Base-by-base conservation (phyloP, 2,329 filamentous ascomycete genomes). In the Apiospora arundinis region DNA sequence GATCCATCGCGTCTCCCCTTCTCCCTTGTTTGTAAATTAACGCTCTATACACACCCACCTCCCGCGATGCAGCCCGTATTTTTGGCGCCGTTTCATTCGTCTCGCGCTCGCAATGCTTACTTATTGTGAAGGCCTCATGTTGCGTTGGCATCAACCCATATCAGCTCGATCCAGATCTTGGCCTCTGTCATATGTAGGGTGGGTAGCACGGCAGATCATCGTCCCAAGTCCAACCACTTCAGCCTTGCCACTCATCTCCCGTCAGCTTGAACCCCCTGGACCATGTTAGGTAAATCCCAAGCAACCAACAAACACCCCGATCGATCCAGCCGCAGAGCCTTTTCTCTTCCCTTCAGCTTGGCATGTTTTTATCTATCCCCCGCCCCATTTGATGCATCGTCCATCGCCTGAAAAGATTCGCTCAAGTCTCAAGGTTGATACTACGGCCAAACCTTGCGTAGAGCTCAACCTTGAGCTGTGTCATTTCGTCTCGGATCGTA, bases 381-480 rank as follows among this genome's bases (percentile, higher is more conserved):
- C 7, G 32, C 56, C 56, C 56, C 56, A 14, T n/a, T n/a, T n/a
- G 32, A 63, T 40, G 56, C 32, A 60, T 60, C 52, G 9, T 11
- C 28, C 7, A 63, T 40, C 56, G 32, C 56, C 18, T n/a, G 28
- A 2, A 63, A 32, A 40, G 28, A n/a, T 32, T 63, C 18, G 44
- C 49, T 88, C 86, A 96, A 76, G 93, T 94, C 83, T 99, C 96
- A 75, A 98, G 87, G 83, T 99, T 99, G 86, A 99, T 99, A 81
- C 95, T 97, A 82, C 93, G 91, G 70, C 96, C 96, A 83, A 99
- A 99, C 73, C 97, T 91, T 45, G 95, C 95, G 83, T 99, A 99
- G 73, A 99, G 85, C 73, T 93, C 91, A 72, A 97, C 93, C 86
- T 99, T 99, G 74, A 99, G 87, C 81, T 93, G 88, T 74, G 91